A percentile compares a stretch with the other conserved stretches of the same genome.
phyloP scores from a whole-genome alignment of 1,139 yeast genomes.

The Candida sp. region DNA sequence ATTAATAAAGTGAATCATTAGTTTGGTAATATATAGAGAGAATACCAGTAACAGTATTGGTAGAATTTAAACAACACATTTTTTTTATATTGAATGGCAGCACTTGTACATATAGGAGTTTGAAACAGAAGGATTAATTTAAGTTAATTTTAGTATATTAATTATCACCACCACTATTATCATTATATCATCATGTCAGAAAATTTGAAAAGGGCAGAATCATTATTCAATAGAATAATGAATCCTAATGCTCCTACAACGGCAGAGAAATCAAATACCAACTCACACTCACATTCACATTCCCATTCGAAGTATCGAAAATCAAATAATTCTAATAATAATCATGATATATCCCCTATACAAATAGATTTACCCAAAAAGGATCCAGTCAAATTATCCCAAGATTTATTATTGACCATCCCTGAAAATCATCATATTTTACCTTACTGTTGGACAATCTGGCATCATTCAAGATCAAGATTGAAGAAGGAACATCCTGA shows the following conservation, averaged over 20 bases:
- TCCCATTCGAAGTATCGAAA: constrained; percentile 1
- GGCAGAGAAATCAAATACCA: constrained; percentile 1
- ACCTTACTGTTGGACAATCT: constrained; percentile 49
- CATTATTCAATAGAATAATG: constrained; percentile 48
- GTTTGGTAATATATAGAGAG: not conserved
- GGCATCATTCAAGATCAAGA: constrained; percentile 41
- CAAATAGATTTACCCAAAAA: constrained; percentile 25
- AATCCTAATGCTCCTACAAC: constrained; percentile 26
- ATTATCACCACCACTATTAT: not conserved
- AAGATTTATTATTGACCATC: constrained; percentile 26
- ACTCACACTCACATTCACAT: not conserved
- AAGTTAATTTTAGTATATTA: not conserved
- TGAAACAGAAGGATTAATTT: not conserved
- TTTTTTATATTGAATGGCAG: not conserved
- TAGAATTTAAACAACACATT: not conserved
- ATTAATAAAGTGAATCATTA: not conserved
- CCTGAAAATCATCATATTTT: constrained; percentile 36
- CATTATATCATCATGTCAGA: constrained; percentile 34
- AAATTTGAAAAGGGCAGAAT: constrained; percentile 48
- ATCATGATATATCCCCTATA: constrained; percentile 8
- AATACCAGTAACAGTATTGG: not conserved
- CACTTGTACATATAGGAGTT: not conserved
- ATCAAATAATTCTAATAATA: constrained; percentile 6
- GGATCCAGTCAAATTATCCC: constrained; percentile 31
- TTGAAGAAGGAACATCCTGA: constrained; percentile 17